These are phyloP conservation scores for Cytospora leucostoma DNA, from an alignment of 2,329 filamentous ascomycete species.

Conservation along the genomic window DNA sequence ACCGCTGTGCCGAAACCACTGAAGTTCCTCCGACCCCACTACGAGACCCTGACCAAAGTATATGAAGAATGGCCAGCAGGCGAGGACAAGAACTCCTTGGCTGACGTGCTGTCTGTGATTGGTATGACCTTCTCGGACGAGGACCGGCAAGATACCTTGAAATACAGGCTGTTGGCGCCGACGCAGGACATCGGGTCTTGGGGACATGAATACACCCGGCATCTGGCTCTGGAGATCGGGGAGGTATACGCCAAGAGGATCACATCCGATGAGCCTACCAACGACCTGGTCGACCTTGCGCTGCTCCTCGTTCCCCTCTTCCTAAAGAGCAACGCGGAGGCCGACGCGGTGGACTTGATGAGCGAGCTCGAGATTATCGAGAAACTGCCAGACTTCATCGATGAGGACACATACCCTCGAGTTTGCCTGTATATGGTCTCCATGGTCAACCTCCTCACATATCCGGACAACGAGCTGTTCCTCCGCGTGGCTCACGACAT, in stretches of 20 bases:
- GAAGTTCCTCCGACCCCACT: conserved; percentile 96
- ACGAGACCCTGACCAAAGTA: conserved; percentile 81
- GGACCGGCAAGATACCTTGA: conserved; percentile 91
- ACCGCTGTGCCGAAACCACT: conserved; percentile 97
- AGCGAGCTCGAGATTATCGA: conserved; percentile 98
- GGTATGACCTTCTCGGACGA: conserved; percentile 99
- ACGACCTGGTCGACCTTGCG: conserved; percentile 84
- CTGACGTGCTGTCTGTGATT: conserved; percentile 94
- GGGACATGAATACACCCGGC: conserved; percentile 97
- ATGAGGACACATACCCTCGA: conserved; percentile 88
- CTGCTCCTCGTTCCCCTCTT: conserved; percentile 88
- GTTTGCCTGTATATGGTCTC: conserved; percentile 98
- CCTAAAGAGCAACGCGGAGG: conserved; percentile 95
- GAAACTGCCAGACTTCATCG: conserved; percentile 82
- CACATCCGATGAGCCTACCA: conserved; percentile 78
- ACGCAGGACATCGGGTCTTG: conserved; percentile 93
- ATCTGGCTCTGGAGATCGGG: conserved; percentile 92
- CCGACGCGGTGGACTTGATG: conserved; percentile 94
- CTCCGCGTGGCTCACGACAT: conserved; percentile 90
- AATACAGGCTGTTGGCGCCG: conserved; percentile 87
- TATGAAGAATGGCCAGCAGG: conserved; percentile 88
- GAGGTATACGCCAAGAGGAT: conserved; percentile 89
- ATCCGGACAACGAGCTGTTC: conserved; percentile 95
- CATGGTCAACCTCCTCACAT: conserved; percentile 97
- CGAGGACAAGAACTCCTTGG: conserved; percentile 84